Evolutionary conservation across 257 asterid species (phyloP).

Genomic region (Scutellaria barbata): DNA sequence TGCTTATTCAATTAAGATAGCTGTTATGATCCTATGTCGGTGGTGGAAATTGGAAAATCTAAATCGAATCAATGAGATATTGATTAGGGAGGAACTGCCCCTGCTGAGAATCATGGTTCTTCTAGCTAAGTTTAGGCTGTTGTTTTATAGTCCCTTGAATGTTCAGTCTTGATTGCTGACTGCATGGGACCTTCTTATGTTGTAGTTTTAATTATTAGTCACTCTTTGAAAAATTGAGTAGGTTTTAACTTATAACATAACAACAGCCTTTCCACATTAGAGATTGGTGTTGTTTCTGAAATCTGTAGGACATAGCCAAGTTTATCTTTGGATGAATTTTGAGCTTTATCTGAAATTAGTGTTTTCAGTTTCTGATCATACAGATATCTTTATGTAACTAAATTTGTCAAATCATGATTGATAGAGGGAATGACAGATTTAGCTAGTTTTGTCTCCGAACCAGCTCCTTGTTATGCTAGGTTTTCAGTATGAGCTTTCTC

Average conservation of each 20-base stretch:
- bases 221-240: neutral
- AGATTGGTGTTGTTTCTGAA: neutral
- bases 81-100: too few species aligned
- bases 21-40: neutral
- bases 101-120: neutral
- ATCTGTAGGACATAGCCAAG: neutral
- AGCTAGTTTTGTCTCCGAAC: constrained; percentile 2
- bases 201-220: neutral
- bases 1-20: constrained; percentile 21
- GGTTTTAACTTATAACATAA: neutral
- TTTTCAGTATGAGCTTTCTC: neutral
- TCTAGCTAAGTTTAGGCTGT: neutral
- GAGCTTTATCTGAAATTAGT: neutral
- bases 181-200: neutral
- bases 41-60: neutral
- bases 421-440: neutral
- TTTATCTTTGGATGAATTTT: neutral
- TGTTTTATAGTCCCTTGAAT: neutral
- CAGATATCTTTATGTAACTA: constrained; percentile 6
- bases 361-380: neutral
- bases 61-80: too few species aligned
- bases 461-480: neutral
- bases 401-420: neutral
- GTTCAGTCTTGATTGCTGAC: constrained; percentile 15
- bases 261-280: neutral